A percentile compares a stretch with the other conserved stretches of the same genome.
Conservation (phyloP, 345 rosid genomes). For the Salix viminalis region DNA sequence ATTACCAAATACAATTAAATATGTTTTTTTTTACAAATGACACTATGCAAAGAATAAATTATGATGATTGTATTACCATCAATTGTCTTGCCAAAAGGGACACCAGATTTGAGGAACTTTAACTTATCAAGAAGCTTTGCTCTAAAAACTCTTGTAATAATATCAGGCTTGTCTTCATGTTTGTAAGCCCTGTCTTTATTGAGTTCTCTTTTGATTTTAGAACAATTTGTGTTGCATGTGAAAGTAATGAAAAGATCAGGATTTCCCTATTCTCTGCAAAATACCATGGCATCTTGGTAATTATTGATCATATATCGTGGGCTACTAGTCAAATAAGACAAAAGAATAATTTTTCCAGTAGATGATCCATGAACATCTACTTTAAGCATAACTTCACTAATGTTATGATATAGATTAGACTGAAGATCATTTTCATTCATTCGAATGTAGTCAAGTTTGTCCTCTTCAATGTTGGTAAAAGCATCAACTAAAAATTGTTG, state of each 20-base stretch:
- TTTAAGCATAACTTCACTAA: too few relatives aligned
- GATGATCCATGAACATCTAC: too few relatives aligned
- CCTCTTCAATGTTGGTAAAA: too few relatives aligned
- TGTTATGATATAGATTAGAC: too few relatives aligned
- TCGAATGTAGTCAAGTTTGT: too few relatives aligned
- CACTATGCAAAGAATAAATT: too few relatives aligned
- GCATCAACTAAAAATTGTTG: too few relatives aligned
- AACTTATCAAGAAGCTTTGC: not conserved
- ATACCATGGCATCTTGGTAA: not conserved
- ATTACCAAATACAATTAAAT: too few relatives aligned
- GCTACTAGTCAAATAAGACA: too few relatives aligned
- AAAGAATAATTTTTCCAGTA: too few relatives aligned
- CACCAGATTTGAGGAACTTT: not conserved
- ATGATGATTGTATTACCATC: not conserved
- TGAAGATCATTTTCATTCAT: too few relatives aligned
- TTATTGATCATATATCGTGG: not conserved
- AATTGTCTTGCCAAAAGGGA: not conserved
- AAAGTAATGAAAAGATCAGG: not conserved
- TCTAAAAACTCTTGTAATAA: not conserved
- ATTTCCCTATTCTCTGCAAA: not conserved
- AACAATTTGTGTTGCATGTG: not conserved
- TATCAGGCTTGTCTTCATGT: not conserved
- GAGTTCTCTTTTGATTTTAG: not conserved
- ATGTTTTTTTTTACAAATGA: too few relatives aligned
- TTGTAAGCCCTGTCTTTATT: fast-evolving